Base-by-base conservation (phyloP, 2,329 filamentous ascomycete genomes). In the Ilyonectria mors-panacis region DNA sequence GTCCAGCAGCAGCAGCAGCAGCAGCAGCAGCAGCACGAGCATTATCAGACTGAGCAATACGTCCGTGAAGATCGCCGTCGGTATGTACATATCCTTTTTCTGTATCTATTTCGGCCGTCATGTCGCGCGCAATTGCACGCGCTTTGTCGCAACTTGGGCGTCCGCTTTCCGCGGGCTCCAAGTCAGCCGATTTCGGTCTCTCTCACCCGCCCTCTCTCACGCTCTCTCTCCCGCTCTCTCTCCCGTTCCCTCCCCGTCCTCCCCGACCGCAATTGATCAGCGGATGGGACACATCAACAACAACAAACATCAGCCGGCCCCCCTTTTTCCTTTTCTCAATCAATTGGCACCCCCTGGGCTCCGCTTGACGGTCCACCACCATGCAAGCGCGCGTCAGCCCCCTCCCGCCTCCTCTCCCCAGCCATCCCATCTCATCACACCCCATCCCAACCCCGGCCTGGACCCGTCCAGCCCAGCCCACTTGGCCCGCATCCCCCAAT, bases 1-100 rank as follows among this genome's bases (percentile, higher is more conserved):
- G 86, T 85, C 85, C 85, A 85, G 79, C 84, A 86, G 73, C 84
- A 88, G 80, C 82, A 84, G 56, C 45, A 59, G 59, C 59, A 63
- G 13, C 35, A 60, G 17, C 58, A 70, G 54, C 26, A 26, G 0
- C 63, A 75, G 45, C 71, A 74, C 71, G 71, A 75, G 54, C 63
- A 76, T 44, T 70, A 69, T 79, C 65, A 75, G 51, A 70, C 75
- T 70, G 69, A 75, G 56, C 69, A 75, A 63, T 77, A 79, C 77
- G 77, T 80, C 70, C 82, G 81, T 72, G 85, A 89, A 78, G 85
- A 89, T 73, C 81, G 58, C 33, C 69, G 81, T 80, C 85, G 84
- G 88, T 90, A 76, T 82, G 37, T 42, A 21, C 56, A 47, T 26
- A 61, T 70, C 65, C 54, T 65, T 67, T 67, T 58, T 62, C 28